Evolutionary conservation across 148 eudicot genomes (phyloP).

Genomic region (Camellia sinensis): DNA sequence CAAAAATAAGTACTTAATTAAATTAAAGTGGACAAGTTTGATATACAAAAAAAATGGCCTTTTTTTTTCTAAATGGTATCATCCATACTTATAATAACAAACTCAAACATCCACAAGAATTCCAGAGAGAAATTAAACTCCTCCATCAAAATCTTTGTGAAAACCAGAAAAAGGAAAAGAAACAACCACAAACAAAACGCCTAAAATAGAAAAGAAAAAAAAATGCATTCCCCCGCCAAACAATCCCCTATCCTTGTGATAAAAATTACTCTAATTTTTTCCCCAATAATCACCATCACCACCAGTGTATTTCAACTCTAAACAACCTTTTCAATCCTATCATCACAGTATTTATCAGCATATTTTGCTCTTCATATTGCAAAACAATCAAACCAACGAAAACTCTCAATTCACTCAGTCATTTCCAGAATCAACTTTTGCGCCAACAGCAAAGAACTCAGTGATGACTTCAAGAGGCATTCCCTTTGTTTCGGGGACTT

Average conservation of each 20-base stretch:
- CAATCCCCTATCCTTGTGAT: not conserved
- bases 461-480: conserved; percentile 90
- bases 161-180: not conserved
- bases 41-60: too few species aligned
- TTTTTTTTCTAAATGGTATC: too few species aligned
- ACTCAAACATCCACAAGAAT: not conserved
- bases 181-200: not conserved
- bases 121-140: not conserved
- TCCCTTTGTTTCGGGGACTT: conserved; percentile 84
- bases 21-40: too few species aligned
- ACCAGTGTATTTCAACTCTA: not conserved
- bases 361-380: not conserved
- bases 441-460: conserved; percentile 80
- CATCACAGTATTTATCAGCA: not conserved
- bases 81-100: not conserved
- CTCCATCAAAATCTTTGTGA: not conserved
- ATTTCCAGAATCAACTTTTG: conserved; percentile 34
- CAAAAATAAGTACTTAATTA: not conserved
- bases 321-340: not conserved
- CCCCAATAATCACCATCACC: too few species aligned
- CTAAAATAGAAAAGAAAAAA: not conserved
- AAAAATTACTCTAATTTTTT: not conserved
- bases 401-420: conserved; percentile 10
- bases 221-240: too few species aligned
- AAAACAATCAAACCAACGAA: conserved; percentile 6